Evolutionary conservation across 305 asterid species (phyloP), one percentile per base, ranked within the genome.

Genomic region (Plantago coronopus): DNA sequence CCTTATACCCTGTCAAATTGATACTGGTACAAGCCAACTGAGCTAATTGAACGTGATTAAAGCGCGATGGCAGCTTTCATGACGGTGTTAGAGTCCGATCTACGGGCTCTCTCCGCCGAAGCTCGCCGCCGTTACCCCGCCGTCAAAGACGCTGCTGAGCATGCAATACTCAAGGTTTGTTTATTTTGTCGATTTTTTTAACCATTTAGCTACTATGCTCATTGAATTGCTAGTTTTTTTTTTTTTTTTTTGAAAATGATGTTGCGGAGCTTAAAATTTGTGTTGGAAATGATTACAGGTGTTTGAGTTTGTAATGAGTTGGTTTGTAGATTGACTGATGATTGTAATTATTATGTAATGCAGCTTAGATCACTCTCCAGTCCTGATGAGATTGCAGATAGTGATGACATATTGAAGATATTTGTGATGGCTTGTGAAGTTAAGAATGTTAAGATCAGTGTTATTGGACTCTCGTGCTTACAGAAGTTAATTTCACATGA

Each of bases 371-470:
- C 88, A 60, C 57, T 89, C 74, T 83, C 99, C 17, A 82, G 94
- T 71, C 94, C 96, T 15, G 84, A 71, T 54, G 99, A 93, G 80
- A 87, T 93, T 75, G 89, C 91, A 10, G 82, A 80, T 50, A 85
- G 81, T 65, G 97, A 93, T 67, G 99, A 91, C 66, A 85, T 93
- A 72, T 66, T 89, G 68, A 79, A 73, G 82, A 86, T 93, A 66
- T 93, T 93, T 78, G 76, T 93, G 79, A 93, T 93, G 97, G 97
- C 97, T 43, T 93, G 99, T 72, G 91, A 89, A 72, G 99, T 85
- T 54, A 93, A 76, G 73, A 86, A 79, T 63, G 91, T 75, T 42
- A 93, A 87, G 87, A 66, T 89, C 62, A 93, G 97, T 62, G 96
- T 84, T 64, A 81, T 93, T 69, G 99, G 97, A 27, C 72, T 93